Base-by-base conservation (phyloP, 768 basidiomycete genomes). In the Trametes elegans region DNA sequence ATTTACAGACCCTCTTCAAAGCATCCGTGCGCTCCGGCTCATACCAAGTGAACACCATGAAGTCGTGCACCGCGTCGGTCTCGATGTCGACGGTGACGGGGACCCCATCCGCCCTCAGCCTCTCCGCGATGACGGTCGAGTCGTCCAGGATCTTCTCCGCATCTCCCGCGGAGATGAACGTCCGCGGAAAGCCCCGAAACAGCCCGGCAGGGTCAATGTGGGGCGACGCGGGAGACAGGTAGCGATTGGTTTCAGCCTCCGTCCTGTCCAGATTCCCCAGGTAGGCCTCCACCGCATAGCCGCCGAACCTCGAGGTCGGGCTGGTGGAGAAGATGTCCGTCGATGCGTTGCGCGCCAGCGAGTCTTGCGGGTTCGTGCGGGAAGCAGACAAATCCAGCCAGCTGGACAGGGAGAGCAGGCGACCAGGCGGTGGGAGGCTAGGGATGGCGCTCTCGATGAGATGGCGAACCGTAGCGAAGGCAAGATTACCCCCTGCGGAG, bases 401-500 rank as follows among this genome's bases (percentile, higher is more conserved):
- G 16, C 74, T 71, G 0, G 73, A 74, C 38, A 73, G 66, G 8
- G 75, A 63, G 6, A 76, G 44, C 7, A 76, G 53, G 1, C 64
- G 70, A 4, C 73, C 63, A 0, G 74, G 70, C 9, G 64, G 58
- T 3, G 58, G 60, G 0, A 49, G 40, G 6, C 32, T 28, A 3
- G 55, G 55, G 42, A 57, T 32, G 27, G 9, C 14, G 47, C 45
- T 60, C 43, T 53, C 47, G 21, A 53, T 52, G 29, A 79, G 57
- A 61, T 79, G 77, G 2, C 74, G 70, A 2, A 68, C 60, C 24
- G 79, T 62, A n/a, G 72, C 71, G 11, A 76, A 59, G 0, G 75
- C 77, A 23, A 84, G 69, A 58, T 81, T 76, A 1, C 75, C 83
- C 0, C 83, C 84, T 0, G 83, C 80, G 1, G 80, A 82, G 46